Evolutionary conservation across 805 yeast genomes (phyloP).

Genomic region (Myxozyma monticola): DNA sequence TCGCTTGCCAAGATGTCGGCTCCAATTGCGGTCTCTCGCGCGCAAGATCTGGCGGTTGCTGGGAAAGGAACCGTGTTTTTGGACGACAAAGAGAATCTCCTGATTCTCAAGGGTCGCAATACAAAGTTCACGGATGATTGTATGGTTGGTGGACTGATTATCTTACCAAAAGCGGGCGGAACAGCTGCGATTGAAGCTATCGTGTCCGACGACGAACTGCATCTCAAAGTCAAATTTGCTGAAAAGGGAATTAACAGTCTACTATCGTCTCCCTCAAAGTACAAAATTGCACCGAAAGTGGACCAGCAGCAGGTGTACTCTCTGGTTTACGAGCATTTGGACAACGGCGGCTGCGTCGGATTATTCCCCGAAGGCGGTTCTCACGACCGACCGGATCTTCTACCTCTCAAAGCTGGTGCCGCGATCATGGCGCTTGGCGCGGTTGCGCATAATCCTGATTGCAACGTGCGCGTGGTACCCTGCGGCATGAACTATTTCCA

Average conservation of each 20-base stretch:
- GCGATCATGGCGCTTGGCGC: constrained; percentile 98
- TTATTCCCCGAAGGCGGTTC: constrained; percentile 99
- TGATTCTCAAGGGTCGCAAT: constrained; percentile 59
- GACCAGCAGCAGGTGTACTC: constrained; percentile 84
- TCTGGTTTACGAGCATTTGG: constrained; percentile 78
- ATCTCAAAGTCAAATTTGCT: constrained; percentile 68
- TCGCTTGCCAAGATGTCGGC: constrained; percentile 70
- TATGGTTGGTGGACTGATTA: constrained; percentile 63
- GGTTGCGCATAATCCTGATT: constrained; percentile 69
- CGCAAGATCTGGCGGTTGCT: constrained; percentile 75
- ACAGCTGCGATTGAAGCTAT: constrained; percentile 68
- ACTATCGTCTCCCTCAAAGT: constrained; percentile 51
- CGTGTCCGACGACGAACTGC: constrained; percentile 67
- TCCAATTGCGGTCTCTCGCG: constrained; percentile 88
- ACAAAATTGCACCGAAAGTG: constrained; percentile 75
- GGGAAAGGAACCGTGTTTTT: constrained; percentile 66
- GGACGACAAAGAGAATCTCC: constrained; percentile 54
- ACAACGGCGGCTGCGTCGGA: constrained; percentile 79
- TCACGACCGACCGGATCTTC: constrained; percentile 86
- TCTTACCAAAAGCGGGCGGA: constrained; percentile 77
- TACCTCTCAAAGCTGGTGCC: constrained; percentile 95
- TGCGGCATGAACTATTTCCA: constrained; percentile 98
- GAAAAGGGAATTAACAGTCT: constrained; percentile 49
- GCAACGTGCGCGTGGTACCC: constrained; percentile 84
- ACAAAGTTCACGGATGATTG: constrained; percentile 70